phyloP scores from a whole-genome alignment of 371 early-diverging fungal species.

The Chytridium lagenaria region DNA sequence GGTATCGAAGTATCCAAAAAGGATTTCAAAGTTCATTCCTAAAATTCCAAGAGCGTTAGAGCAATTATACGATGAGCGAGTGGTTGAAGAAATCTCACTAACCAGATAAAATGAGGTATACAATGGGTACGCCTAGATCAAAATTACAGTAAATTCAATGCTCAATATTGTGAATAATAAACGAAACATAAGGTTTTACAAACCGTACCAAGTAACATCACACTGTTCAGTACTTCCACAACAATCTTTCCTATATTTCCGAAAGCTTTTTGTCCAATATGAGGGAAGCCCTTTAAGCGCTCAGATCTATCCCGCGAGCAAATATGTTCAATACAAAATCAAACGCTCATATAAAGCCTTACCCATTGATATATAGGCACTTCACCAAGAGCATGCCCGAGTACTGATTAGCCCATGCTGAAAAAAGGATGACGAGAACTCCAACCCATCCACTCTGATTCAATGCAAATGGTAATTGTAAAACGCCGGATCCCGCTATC shows the following conservation, averaged over 20 bases:
- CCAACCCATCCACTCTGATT: slow-evolving; percentile 85
- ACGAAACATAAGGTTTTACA: too few species aligned
- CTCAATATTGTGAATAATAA: too few species aligned
- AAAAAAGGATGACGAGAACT: slow-evolving; percentile 71
- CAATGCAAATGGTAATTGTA: slow-evolving; percentile 83
- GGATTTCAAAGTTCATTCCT: slow-evolving; percentile 43
- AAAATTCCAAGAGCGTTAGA: neutral
- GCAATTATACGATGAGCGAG: too few species aligned
- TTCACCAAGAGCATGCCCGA: slow-evolving; percentile 71
- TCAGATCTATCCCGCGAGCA: too few species aligned
- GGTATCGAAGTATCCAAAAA: slow-evolving; percentile 36
- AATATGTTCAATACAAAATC: too few species aligned
- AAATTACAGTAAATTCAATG: too few species aligned
- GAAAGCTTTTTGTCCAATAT: slow-evolving; percentile 43
- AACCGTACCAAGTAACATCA: slow-evolving; percentile 38
- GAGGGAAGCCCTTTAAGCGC: slow-evolving; percentile 41
- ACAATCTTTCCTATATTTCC: slow-evolving; percentile 33
- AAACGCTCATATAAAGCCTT: slow-evolving; percentile 15
- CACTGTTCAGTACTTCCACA: slow-evolving; percentile 40
- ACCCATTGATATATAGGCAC: slow-evolving; percentile 73
- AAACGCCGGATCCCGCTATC: slow-evolving; percentile 84
- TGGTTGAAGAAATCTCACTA: too few species aligned
- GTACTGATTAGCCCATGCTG: slow-evolving; percentile 76
- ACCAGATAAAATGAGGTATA: slow-evolving; percentile 80
- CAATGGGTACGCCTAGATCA: slow-evolving; percentile 69